Percentiles rank a stretch among this genome's conserved stretches.
These are phyloP conservation scores for Gnomoniopsis smithogilvyi DNA, from an alignment of 2,329 filamentous ascomycete genomes.

Conservation along the genomic window DNA sequence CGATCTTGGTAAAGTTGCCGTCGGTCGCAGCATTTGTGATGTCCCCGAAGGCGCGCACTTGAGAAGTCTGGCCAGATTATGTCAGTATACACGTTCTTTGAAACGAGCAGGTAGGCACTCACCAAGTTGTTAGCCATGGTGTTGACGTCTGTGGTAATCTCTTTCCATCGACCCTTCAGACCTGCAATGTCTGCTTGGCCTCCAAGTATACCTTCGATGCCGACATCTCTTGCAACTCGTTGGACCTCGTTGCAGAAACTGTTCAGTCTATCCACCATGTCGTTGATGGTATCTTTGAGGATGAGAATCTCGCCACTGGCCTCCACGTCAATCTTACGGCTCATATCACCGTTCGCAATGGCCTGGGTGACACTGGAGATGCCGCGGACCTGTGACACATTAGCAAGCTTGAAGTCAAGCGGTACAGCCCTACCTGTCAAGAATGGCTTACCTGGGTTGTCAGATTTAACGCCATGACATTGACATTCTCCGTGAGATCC, in stretches of 20 bases:
- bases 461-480: slow-evolving; percentile 69
- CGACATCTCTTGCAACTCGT: slow-evolving; percentile 91
- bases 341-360: slow-evolving; percentile 94
- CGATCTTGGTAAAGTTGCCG: slow-evolving; percentile 93
- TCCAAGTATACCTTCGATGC: slow-evolving; percentile 97
- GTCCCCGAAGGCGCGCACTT: slow-evolving; percentile 96
- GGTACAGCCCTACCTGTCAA: background rate
- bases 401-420: background rate
- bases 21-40: slow-evolving; percentile 98
- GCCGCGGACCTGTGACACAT: slow-evolving; percentile 64
- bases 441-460: slow-evolving; percentile 54
- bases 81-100: slow-evolving; percentile 27
- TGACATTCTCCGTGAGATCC: slow-evolving; percentile 88
- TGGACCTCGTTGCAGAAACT: slow-evolving; percentile 97
- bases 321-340: slow-evolving; percentile 91
- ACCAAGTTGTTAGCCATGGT: slow-evolving; percentile 75
- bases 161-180: slow-evolving; percentile 93
- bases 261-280: slow-evolving; percentile 95
- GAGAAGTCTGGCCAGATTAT: slow-evolving; percentile 67
- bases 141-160: slow-evolving; percentile 96
- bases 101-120: slow-evolving; percentile 23
- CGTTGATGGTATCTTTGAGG: slow-evolving; percentile 94
- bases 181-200: slow-evolving; percentile 93
- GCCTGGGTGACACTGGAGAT: slow-evolving; percentile 94
- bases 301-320: slow-evolving; percentile 93